These are phyloP conservation scores for Candida berthetii DNA, from an alignment of 805 yeast genomes.

Conservation along the genomic window DNA sequence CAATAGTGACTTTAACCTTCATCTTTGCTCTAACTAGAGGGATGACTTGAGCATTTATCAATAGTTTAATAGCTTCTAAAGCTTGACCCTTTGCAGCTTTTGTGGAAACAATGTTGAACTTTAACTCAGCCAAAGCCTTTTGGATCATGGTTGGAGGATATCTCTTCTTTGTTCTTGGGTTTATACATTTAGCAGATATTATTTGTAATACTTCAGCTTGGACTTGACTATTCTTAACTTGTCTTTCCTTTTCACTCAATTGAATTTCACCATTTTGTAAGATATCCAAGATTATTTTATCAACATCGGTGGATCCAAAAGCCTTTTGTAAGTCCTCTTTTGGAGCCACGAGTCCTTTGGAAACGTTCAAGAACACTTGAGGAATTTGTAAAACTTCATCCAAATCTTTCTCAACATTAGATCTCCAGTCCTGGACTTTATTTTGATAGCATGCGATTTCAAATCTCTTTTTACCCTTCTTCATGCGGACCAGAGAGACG, in stretches of 20 bases:
- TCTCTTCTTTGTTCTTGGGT: constrained; percentile 83
- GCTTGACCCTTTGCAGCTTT: constrained; percentile 86
- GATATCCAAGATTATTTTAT: constrained; percentile 74
- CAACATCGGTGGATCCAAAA: constrained; percentile 72
- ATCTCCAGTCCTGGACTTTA: constrained; percentile 93
- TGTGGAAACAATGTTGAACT: constrained; percentile 68
- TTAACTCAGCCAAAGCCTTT: constrained; percentile 72
- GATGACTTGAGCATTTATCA: constrained; percentile 73
- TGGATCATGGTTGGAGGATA: constrained; percentile 94
- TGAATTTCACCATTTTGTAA: constrained; percentile 91
- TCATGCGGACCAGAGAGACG: constrained; percentile 87
- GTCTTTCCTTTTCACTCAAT: constrained; percentile 88
- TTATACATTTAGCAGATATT: constrained; percentile 85
- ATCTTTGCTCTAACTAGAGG: constrained; percentile 94
- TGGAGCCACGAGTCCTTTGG: constrained; percentile 91
- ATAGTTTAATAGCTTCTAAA: constrained; percentile 76
- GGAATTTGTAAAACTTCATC: constrained; percentile 96
- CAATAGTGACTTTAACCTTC: constrained; percentile 68
- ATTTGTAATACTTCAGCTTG: constrained; percentile 79
- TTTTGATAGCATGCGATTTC: constrained; percentile 97
- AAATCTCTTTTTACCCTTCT: constrained; percentile 85
- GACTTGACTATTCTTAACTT: constrained; percentile 62
- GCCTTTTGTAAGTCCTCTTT: constrained; percentile 71
- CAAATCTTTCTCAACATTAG: constrained; percentile 82
- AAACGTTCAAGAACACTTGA: constrained; percentile 88